A percentile compares a stretch with the other conserved stretches of the same genome.
Evolutionary conservation across 164 flowering plant genomes (phyloP).

Genomic region (Cinnamomum micranthum): DNA sequence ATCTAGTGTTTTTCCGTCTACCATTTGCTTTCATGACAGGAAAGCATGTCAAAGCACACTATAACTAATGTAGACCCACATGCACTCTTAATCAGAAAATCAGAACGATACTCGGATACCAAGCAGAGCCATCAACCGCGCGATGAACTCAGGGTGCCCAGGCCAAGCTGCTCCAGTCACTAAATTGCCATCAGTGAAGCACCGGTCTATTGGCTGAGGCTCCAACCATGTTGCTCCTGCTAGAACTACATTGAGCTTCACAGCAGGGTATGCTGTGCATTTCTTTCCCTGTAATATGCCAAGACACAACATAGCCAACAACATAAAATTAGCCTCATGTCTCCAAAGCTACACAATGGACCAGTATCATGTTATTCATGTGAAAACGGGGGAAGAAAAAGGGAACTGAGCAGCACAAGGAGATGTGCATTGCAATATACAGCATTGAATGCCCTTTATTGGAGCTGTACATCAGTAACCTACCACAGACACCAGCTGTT

Average conservation of each 20-base stretch:
- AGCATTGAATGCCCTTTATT: no score
- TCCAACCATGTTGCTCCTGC: constrained; percentile 89
- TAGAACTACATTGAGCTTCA: constrained; percentile 81
- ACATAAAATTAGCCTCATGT: background rate
- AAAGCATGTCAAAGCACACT: background rate
- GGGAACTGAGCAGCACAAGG: background rate
- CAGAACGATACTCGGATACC: constrained; percentile 63
- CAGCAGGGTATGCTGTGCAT: constrained; percentile 97
- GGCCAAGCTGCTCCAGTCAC: constrained; percentile 99
- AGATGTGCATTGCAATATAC: no score
- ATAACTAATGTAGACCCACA: background rate
- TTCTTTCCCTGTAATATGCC: constrained; percentile 54
- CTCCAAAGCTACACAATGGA: background rate
- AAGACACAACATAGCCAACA: background rate
- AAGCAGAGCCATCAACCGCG: constrained; percentile 77
- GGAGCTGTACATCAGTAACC: no score
- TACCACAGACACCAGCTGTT: no score
- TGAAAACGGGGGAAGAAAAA: background rate
- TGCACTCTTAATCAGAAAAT: background rate
- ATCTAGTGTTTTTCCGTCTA: background rate
- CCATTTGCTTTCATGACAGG: background rate
- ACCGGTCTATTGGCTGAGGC: constrained; percentile 81
- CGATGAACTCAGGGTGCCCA: constrained; percentile 85
- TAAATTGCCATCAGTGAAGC: constrained; percentile 92
- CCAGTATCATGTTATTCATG: background rate